Conservation (phyloP, 345 rosid species). For the Geranium rotundifolium region DNA sequence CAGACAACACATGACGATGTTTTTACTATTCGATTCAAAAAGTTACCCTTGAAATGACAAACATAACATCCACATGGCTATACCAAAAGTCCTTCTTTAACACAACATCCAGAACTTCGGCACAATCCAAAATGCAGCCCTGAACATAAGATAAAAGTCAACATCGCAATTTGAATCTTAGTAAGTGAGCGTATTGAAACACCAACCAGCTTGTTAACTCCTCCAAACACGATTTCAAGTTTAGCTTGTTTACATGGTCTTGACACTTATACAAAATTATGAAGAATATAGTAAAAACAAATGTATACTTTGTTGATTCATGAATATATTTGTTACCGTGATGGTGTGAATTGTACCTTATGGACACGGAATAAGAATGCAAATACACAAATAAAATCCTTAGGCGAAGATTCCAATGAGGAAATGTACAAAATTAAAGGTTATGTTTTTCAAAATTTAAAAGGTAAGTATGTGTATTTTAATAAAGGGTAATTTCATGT, state of each 20-base stretch:
- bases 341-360: no score
- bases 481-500: no score
- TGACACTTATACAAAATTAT: constrained; percentile 50
- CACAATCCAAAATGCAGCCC: constrained; percentile 91
- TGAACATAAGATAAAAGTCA: constrained; percentile 20
- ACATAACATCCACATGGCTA: constrained; percentile 87
- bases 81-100: constrained; percentile 93
- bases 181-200: constrained; percentile 3
- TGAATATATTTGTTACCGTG: no score
- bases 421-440: no score
- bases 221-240: constrained; percentile 88
- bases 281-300: neutral
- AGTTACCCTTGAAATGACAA: constrained; percentile 10
- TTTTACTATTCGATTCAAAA: no score
- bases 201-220: constrained; percentile 85
- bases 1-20: no score
- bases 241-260: constrained; percentile 96
- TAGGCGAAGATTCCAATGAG: no score
- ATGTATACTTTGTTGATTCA: no score
- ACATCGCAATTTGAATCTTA: constrained; percentile 5
- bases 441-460: no score
- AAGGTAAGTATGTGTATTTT: no score
- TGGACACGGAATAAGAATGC: no score
- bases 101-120: constrained; percentile 73
- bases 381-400: no score